A percentile compares a stretch with the other conserved stretches of the same genome.
phyloP scores from a whole-genome alignment of 2,329 filamentous ascomycete species.

The Xylaria hypoxylon region DNA sequence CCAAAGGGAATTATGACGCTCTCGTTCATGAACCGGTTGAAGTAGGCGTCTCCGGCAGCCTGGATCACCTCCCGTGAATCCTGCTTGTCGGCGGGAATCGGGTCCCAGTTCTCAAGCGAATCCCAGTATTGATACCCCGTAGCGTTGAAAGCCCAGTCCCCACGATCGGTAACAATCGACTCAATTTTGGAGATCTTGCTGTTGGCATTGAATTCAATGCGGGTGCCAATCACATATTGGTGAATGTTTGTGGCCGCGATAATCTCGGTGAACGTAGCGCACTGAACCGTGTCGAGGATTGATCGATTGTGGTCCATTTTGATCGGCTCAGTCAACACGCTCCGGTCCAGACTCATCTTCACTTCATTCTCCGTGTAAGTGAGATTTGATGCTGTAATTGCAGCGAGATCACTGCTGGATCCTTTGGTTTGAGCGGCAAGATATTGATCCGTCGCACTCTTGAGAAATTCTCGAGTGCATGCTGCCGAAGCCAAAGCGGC shows the following conservation, averaged over 20 bases:
- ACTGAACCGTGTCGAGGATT: conserved; percentile 50
- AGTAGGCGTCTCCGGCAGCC: conserved; percentile 49
- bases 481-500: conserved; percentile 20
- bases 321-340: conserved; percentile 49
- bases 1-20: conserved; percentile 47
- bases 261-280: conserved; percentile 58
- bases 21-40: conserved; percentile 47
- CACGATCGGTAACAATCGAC: conserved; percentile 49
- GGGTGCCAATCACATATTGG: conserved; percentile 52
- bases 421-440: conserved; percentile 44
- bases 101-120: conserved; percentile 49
- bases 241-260: conserved; percentile 49
- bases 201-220: conserved; percentile 46
- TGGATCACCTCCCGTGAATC: conserved; percentile 47
- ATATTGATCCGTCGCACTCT: conserved; percentile 43
- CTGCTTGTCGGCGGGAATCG: conserved; percentile 46
- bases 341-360: conserved; percentile 37
- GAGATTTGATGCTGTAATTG: conserved; percentile 36
- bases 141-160: conserved; percentile 51
- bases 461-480: conserved; percentile 41
- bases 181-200: conserved; percentile 46
- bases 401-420: conserved; percentile 33
- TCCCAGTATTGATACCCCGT: conserved; percentile 47
- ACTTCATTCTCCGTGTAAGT: conserved; percentile 52
- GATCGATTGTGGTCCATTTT: conserved; percentile 51